These are phyloP conservation scores for Fraxinus dipetala DNA, from an alignment of 305 asterid species.

Conservation along the genomic window DNA sequence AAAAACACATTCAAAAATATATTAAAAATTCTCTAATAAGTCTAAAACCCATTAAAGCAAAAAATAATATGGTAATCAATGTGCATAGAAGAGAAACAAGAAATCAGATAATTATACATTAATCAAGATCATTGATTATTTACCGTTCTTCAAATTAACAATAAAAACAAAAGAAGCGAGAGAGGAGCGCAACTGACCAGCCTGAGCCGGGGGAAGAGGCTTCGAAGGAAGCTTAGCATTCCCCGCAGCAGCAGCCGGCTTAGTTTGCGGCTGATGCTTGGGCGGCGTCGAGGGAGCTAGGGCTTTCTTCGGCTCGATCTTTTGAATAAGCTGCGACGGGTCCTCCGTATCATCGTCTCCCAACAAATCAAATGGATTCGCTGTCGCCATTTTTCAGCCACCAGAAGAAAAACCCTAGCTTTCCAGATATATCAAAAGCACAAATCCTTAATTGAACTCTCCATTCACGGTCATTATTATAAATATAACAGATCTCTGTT, in stretches of 20 bases:
- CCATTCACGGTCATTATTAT: slow-evolving; percentile 12
- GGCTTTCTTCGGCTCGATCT: slow-evolving; percentile 54
- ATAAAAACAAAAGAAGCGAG: not conserved
- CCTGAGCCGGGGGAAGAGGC: slow-evolving; percentile 57
- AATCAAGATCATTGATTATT: not conserved
- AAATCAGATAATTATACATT: not conserved
- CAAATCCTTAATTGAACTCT: slow-evolving; percentile 5
- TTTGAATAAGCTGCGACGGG: slow-evolving; percentile 55
- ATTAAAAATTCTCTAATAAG: not conserved
- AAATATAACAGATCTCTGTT: slow-evolving; percentile 26
- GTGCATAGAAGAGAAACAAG: not conserved
- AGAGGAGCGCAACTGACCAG: slow-evolving; percentile 41
- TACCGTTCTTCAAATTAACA: not conserved
- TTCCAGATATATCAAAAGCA: slow-evolving; percentile 16
- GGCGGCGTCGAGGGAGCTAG: slow-evolving; percentile 30
- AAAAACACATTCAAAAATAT: not conserved
- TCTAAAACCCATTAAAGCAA: not conserved
- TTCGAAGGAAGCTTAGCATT: slow-evolving; percentile 52
- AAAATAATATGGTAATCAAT: not conserved
- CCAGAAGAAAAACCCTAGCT: slow-evolving; percentile 19
- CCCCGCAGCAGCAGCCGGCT: slow-evolving; percentile 19
- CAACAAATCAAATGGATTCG: slow-evolving; percentile 82
- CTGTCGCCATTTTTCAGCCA: slow-evolving; percentile 57
- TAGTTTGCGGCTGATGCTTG: slow-evolving; percentile 27
- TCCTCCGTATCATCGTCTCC: slow-evolving; percentile 77